Base-by-base conservation (phyloP, 2,329 filamentous ascomycete species). In the Cercospora janseana region DNA sequence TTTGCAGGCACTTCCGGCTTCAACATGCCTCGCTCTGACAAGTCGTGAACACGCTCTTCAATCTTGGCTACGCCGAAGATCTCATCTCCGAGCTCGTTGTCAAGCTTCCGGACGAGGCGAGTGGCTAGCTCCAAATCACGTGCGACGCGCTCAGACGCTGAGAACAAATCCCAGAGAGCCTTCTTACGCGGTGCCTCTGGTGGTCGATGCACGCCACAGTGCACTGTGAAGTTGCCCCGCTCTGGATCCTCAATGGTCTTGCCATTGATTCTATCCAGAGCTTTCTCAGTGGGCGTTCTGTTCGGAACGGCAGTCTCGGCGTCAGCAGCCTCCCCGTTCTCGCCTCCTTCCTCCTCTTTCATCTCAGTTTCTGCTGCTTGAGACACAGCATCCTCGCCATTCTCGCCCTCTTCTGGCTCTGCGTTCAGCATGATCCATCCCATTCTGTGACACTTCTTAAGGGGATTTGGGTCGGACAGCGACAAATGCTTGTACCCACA, bases 341-440 rank as follows among this genome's bases (percentile, higher is more conserved):
- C 54, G 41, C 54, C 49, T 18, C 54, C 56, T 43, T 62, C 59
- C 10, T 52, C 59, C 2, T 56, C 54, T 28, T 35, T 49, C 46
- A 29, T 51, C 47, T 28, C 52, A 50, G 8, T 28, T 40, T 37
- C 44, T 10, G 34, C 23, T 12, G 15, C 45, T 12, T 49, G 50
- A 21, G 44, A 26, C 83, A 9, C 80, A 79, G 59, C 93, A 87
- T n/a, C 80, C 78, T 54, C 79, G 79, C 54, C 85, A 79, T 60
- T 94, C 38, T 79, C 75, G 4, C 78, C 72, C 16, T 79, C 76
- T 49, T 94, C 88, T 1, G 86, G 78, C 10, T 82, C 82, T 12
- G 89, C 86, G 63, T 97, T 87, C 7, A 98, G 79, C 79, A 97
- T 93, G 54, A 98, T 94, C 92, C 94, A 98, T 16, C 93, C 93